A percentile compares a stretch with the other conserved stretches of the same genome.
Conservation (phyloP, 768 basidiomycete species). For the Naganishia onofrii region DNA sequence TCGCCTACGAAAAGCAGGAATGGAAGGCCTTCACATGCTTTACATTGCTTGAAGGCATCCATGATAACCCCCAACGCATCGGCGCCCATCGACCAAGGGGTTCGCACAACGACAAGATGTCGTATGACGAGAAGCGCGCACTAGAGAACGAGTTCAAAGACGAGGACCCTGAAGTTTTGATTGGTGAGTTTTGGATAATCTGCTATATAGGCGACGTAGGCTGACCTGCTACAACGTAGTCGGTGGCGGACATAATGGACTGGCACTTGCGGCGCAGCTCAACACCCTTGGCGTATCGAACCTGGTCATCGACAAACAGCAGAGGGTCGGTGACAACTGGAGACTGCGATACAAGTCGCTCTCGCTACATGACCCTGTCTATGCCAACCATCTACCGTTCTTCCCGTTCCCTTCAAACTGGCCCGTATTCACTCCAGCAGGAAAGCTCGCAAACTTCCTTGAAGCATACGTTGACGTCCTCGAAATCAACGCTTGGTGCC, state of each 20-base stretch:
- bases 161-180: slow-evolving; percentile 60
- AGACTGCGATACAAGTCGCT: slow-evolving; percentile 63
- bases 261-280: slow-evolving; percentile 65
- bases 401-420: slow-evolving; percentile 58
- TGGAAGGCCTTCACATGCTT: slow-evolving; percentile 66
- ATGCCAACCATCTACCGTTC: slow-evolving; percentile 57
- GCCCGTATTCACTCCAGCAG: slow-evolving; percentile 54
- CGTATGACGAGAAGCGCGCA: slow-evolving; percentile 39
- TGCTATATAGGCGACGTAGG: background rate
- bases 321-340: slow-evolving; percentile 51
- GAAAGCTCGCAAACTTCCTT: slow-evolving; percentile 67
- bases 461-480: slow-evolving; percentile 63
- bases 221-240: slow-evolving; percentile 30
- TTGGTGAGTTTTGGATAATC: slow-evolving; percentile 44
- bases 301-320: slow-evolving; percentile 61
- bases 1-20: slow-evolving; percentile 36
- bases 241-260: slow-evolving; percentile 56
- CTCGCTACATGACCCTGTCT: slow-evolving; percentile 59
- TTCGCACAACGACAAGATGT: slow-evolving; percentile 58
- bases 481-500: slow-evolving; percentile 66
- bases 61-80: slow-evolving; percentile 58
- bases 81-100: slow-evolving; percentile 56
- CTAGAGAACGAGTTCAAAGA: slow-evolving; percentile 55
- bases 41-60: slow-evolving; percentile 63
- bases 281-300: slow-evolving; percentile 61